A percentile compares a stretch with the other conserved stretches of the same genome.
Conservation (phyloP, 768 basidiomycete species). For the Mrakia hoshinonis region DNA sequence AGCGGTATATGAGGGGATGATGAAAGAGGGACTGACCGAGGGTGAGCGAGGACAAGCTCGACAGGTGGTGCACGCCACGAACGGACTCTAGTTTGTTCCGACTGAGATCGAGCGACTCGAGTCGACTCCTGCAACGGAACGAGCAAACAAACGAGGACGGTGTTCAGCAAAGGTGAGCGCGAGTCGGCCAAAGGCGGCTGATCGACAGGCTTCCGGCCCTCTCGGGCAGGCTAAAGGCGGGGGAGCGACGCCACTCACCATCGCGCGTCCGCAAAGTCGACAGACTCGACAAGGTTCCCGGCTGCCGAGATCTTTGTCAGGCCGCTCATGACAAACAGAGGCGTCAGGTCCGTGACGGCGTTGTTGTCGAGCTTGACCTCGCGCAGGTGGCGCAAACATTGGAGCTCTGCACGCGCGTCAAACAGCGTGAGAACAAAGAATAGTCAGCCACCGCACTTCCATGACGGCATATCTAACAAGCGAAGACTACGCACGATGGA, state of each 20-base stretch:
- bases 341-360: constrained; percentile 61
- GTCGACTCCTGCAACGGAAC: constrained; percentile 41
- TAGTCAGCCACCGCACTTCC: not conserved
- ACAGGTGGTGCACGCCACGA: constrained; percentile 49
- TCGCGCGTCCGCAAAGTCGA: constrained; percentile 55
- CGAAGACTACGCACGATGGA: constrained; percentile 68
- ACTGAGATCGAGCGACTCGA: constrained; percentile 77
- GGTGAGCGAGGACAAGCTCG: constrained; percentile 59
- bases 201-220: too few relatives aligned
- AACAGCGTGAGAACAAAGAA: not conserved
- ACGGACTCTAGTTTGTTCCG: constrained; percentile 60
- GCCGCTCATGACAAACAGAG: constrained; percentile 67
- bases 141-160: not conserved
- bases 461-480: not conserved
- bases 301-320: constrained; percentile 75
- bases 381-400: constrained; percentile 71
- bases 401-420: constrained; percentile 54
- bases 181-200: constrained; percentile 30
- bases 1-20: not conserved
- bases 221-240: constrained; percentile 6
- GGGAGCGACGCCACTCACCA: constrained; percentile 51
- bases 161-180: not conserved
- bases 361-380: constrained; percentile 88
- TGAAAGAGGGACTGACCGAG: constrained; percentile 56
- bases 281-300: constrained; percentile 56